Evolutionary conservation across 129 eudicot genomes (phyloP).

Genomic region (Lactuca saligna): DNA sequence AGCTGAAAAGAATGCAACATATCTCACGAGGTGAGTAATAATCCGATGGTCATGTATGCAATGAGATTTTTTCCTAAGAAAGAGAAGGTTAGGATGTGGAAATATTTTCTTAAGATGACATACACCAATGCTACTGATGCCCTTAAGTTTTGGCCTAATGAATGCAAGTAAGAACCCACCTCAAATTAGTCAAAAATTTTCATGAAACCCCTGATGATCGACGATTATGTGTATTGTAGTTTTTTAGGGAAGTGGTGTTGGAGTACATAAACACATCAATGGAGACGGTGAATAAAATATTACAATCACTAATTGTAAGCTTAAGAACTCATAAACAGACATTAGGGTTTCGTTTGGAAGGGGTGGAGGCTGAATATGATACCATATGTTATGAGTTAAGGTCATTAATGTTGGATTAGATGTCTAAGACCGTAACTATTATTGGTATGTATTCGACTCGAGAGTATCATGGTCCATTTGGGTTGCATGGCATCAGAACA

Average conservation of each 20-base stretch:
- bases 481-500: too few relatives aligned
- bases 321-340: too few relatives aligned
- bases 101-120: constrained; percentile 43
- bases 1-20: constrained; percentile 43
- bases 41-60: constrained; percentile 44
- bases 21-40: constrained; percentile 49
- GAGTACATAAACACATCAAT: constrained; percentile 37
- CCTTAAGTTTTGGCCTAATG: constrained; percentile 42
- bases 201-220: too few relatives aligned
- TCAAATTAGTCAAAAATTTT: background rate
- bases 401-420: too few relatives aligned
- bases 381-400: too few relatives aligned
- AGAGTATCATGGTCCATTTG: too few relatives aligned
- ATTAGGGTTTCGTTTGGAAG: too few relatives aligned
- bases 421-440: too few relatives aligned
- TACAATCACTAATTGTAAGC: constrained; percentile 24
- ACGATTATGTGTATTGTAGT: background rate
- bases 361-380: too few relatives aligned
- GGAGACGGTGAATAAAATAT: constrained; percentile 37
- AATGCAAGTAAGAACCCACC: constrained; percentile 36
- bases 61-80: constrained; percentile 55
- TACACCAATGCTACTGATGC: constrained; percentile 50
- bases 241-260: constrained; percentile 39
- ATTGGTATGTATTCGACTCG: too few relatives aligned
- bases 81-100: constrained; percentile 50